Conservation (phyloP, 2,329 filamentous ascomycete genomes). For the Pyrenochaeta sp. region DNA sequence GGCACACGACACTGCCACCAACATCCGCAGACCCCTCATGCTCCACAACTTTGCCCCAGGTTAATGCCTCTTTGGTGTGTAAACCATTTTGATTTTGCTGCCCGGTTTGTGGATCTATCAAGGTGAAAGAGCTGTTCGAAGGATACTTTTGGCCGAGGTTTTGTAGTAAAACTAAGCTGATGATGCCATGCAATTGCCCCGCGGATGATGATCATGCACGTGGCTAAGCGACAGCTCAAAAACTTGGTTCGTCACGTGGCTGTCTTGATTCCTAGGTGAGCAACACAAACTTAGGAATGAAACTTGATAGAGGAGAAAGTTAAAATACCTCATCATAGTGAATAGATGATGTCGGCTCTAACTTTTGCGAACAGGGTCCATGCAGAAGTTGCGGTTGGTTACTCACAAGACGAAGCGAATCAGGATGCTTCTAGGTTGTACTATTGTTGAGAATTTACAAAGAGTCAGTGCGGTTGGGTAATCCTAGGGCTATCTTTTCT, state of each 20-base stretch:
- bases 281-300: too few relatives aligned
- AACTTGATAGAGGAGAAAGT: too few relatives aligned
- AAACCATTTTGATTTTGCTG: neutral
- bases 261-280: too few relatives aligned
- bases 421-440: too few relatives aligned
- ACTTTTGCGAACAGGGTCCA: too few relatives aligned
- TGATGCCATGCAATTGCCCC: conserved; percentile 3
- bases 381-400: too few relatives aligned
- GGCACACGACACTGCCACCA: conserved; percentile 24
- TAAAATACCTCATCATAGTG: too few relatives aligned
- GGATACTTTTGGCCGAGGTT: neutral
- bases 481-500: too few relatives aligned
- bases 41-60: neutral
- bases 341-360: too few relatives aligned
- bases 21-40: conserved; percentile 8
- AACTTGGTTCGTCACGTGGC: neutral
- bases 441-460: too few relatives aligned
- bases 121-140: neutral
- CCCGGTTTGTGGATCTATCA: neutral
- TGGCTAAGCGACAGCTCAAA: neutral
- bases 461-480: too few relatives aligned
- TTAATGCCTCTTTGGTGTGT: neutral
- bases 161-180: neutral
- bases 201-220: neutral
- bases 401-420: too few relatives aligned